A percentile compares a stretch with the other conserved stretches of the same genome.
phyloP scores from a whole-genome alignment of 2,329 filamentous ascomycete genomes.

The Epichloe bromicola region DNA sequence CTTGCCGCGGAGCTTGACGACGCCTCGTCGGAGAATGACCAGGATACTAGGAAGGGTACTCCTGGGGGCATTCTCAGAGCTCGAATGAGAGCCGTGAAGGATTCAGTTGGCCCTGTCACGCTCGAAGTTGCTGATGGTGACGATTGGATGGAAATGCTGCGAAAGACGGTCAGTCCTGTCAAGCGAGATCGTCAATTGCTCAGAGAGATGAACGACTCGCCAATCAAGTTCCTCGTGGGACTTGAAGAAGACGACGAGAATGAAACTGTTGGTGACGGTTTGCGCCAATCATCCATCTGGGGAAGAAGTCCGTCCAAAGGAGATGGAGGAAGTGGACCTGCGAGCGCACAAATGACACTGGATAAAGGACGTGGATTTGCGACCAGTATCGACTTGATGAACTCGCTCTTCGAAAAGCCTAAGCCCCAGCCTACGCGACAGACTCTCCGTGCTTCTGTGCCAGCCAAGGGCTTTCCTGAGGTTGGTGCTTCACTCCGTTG shows the following conservation, averaged over 20 bases:
- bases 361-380: conserved; percentile 55
- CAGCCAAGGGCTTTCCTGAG: conserved; percentile 63
- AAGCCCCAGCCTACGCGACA: conserved; percentile 46
- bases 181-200: conserved; percentile 78
- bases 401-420: conserved; percentile 73
- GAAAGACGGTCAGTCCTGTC: conserved; percentile 84
- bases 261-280: conserved; percentile 34
- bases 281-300: conserved; percentile 27
- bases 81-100: conserved; percentile 50
- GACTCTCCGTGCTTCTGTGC: conserved; percentile 36
- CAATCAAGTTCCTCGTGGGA: conserved; percentile 16
- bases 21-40: conserved; percentile 40
- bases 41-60: conserved; percentile 31
- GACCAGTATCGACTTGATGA: conserved; percentile 92
- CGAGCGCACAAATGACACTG: conserved; percentile 20
- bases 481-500: conserved; percentile 51
- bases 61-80: conserved; percentile 51
- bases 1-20: conserved; percentile 61
- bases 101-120: conserved; percentile 42
- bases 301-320: conserved; percentile 18
- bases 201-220: conserved; percentile 45
- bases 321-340: conserved; percentile 16
- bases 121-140: conserved; percentile 55
- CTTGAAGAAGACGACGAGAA: conserved; percentile 16
- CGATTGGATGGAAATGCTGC: conserved; percentile 88